Base-by-base conservation (phyloP, 2,329 filamentous ascomycete genomes). In the Talaromyces albobiverticillius region DNA sequence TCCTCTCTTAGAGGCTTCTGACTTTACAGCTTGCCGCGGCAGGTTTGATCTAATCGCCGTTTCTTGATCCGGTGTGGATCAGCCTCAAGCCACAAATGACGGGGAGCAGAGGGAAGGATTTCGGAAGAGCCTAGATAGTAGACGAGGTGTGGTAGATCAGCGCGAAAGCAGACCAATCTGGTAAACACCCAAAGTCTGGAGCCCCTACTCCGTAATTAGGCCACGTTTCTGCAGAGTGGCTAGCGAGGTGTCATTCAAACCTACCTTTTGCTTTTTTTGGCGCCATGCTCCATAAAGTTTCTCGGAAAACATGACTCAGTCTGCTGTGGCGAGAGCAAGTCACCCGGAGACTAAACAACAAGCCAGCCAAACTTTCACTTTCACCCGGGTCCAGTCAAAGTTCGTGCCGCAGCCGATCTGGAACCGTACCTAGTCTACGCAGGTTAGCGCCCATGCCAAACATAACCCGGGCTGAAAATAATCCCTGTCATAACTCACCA, bases 361-460 rank as follows among this genome's bases (percentile, higher is more conserved):
- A n/a, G n/a, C n/a, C n/a, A n/a, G n/a, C n/a, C n/a, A n/a, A n/a
- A n/a, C n/a, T n/a, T 14, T 14, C n/a, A 41, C n/a, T 14, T 31
- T 41, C 7, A 22, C 48, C 48, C 48, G 48, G 38, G 36, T 40
- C 16, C 22, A 36, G n/a, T 50, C 14, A 26, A 50, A 49, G n/a
- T 34, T 41, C 47, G n/a, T n/a, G n/a, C 38, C 34, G 26, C 25
- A 34, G 22, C 23, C 26, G 26, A 51, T 51, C 48, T 42, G 23
- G 32, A 36, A n/a, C 2, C 16, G 34, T 38, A n/a, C n/a, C n/a
- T n/a, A n/a, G n/a, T n/a, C n/a, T n/a, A n/a, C n/a, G n/a, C n/a
- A n/a, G n/a, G n/a, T n/a, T n/a, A n/a, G n/a, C n/a, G n/a, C n/a
- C n/a, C n/a, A 49, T 42, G 25, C 40, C 47, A 51, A 29, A 23